phyloP scores from a whole-genome alignment of 331 rosid genomes.

The Rhamnella rubrinervis region DNA sequence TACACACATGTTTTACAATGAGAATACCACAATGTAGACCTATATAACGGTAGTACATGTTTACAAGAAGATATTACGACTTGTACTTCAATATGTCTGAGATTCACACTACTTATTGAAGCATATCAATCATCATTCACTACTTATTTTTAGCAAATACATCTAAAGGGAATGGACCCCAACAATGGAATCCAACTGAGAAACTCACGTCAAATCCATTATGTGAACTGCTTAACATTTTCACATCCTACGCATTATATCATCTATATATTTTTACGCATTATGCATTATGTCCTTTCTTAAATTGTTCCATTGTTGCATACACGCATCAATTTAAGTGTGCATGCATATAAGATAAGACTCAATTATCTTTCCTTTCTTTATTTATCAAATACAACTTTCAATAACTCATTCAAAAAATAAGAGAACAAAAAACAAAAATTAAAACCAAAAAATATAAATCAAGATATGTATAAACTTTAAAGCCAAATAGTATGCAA shows the following conservation, averaged over 20 bases:
- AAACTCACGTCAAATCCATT: not conserved
- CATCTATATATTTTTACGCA: not conserved
- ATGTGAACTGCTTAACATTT: not conserved
- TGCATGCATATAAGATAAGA: no score
- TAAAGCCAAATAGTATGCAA: not conserved
- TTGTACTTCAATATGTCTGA: not conserved
- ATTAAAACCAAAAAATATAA: no score
- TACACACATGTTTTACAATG: slow-evolving; percentile 9
- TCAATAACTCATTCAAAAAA: no score
- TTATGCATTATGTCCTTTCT: not conserved
- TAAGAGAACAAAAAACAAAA: no score
- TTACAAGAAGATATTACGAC: not conserved
- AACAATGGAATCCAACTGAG: no score
- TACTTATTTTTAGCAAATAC: no score
- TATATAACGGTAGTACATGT: not conserved
- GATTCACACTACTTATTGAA: no score
- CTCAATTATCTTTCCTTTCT: no score
- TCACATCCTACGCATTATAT: not conserved
- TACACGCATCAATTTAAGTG: no score
- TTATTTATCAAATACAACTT: no score
- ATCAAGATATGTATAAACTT: not conserved
- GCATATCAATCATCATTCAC: no score
- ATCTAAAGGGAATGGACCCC: no score
- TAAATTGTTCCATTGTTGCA: not conserved
- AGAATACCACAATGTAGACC: not conserved